A percentile compares a stretch with the other conserved stretches of the same genome.
These are phyloP conservation scores for Rubus parviflorus DNA, from an alignment of 306 rosid species.

Conservation along the genomic window DNA sequence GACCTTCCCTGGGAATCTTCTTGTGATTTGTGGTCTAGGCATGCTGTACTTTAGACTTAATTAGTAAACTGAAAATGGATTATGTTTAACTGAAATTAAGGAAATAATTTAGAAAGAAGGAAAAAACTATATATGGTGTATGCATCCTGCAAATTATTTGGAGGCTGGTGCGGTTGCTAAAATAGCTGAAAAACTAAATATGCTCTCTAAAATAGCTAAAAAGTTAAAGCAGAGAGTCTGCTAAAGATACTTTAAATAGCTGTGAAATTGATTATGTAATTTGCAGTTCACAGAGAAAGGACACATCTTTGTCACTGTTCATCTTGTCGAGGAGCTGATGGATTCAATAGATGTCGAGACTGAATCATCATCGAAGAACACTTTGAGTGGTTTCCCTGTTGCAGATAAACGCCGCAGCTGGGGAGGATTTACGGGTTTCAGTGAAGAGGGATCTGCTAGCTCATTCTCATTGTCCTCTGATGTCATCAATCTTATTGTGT, in stretches of 20 bases:
- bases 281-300: slow-evolving; percentile 95
- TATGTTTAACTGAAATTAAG: slow-evolving; percentile 3
- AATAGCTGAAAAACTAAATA: too few relatives aligned
- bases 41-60: slow-evolving; percentile 13
- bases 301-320: slow-evolving; percentile 86
- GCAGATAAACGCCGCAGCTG: slow-evolving; percentile 69
- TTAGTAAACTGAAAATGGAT: neutral
- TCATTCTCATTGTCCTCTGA: slow-evolving; percentile 52
- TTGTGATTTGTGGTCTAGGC: slow-evolving; percentile 11
- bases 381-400: slow-evolving; percentile 83
- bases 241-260: neutral
- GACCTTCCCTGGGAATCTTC: neutral
- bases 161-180: too few relatives aligned
- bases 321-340: slow-evolving; percentile 80
- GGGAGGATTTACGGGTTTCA: slow-evolving; percentile 60
- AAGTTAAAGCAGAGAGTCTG: too few relatives aligned
- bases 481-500: slow-evolving; percentile 68
- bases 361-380: slow-evolving; percentile 55
- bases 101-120: neutral
- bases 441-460: slow-evolving; percentile 57
- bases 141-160: neutral
- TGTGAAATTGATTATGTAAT: slow-evolving; percentile 29
- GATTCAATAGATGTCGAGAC: slow-evolving; percentile 67
- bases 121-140: neutral
- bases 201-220: too few relatives aligned